phyloP scores from a whole-genome alignment of 371 early-diverging fungal genomes.

The Rhizopus delemar region DNA sequence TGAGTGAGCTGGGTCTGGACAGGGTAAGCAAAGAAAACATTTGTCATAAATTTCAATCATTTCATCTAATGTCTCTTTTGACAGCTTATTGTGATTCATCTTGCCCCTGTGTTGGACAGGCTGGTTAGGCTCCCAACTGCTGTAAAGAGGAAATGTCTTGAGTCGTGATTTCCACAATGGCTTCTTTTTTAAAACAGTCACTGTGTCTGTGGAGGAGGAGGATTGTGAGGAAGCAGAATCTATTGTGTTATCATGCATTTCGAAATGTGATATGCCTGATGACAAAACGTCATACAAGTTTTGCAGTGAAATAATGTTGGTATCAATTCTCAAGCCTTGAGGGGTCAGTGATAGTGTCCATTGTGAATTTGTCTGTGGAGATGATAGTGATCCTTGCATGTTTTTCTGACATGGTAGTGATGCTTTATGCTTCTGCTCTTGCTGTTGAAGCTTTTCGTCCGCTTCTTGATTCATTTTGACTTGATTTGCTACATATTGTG shows the following conservation, averaged over 20 bases:
- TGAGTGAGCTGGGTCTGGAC: slow-evolving; percentile 17
- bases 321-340: slow-evolving; percentile 44
- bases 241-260: not conserved
- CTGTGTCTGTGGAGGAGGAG: slow-evolving; percentile 26
- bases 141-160: slow-evolving; percentile 49
- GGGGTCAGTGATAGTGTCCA: slow-evolving; percentile 48
- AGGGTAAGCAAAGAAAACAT: slow-evolving; percentile 37
- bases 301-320: slow-evolving; percentile 43
- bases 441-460: not conserved
- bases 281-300: slow-evolving; percentile 44
- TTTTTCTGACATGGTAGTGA: not conserved
- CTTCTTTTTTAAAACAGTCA: slow-evolving; percentile 35
- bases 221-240: slow-evolving; percentile 23
- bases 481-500: slow-evolving; percentile 37
- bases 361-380: slow-evolving; percentile 23
- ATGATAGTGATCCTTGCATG: not conserved
- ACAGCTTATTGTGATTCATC: not conserved
- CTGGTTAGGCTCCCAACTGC: slow-evolving; percentile 41
- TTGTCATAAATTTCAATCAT: slow-evolving; percentile 24
- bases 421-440: not conserved
- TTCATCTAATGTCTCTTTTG: slow-evolving; percentile 20
- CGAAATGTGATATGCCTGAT: slow-evolving; percentile 39
- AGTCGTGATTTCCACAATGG: slow-evolving; percentile 40
- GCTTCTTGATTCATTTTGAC: slow-evolving; percentile 19
- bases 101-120: not conserved